Percentiles rank a stretch among this genome's conserved stretches.
Conservation (phyloP, 2,329 filamentous ascomycete species). For the Penicillium griseofulvum region DNA sequence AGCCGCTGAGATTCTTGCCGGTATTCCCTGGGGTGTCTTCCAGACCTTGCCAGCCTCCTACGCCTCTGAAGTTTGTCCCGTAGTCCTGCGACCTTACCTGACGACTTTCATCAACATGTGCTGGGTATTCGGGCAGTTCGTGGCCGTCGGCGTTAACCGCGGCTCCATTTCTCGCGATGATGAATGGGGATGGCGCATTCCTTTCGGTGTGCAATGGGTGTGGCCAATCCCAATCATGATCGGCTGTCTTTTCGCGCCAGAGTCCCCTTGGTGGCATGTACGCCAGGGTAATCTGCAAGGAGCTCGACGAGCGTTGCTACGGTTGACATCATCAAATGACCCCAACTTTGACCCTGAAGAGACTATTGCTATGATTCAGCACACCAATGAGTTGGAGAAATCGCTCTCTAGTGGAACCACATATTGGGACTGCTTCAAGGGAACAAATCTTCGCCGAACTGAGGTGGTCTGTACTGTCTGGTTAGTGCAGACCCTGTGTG, state of each 20-base stretch:
- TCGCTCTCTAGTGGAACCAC: slow-evolving; percentile 66
- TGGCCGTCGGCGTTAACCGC: slow-evolving; percentile 48
- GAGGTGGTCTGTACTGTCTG: slow-evolving; percentile 64
- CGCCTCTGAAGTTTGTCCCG: slow-evolving; percentile 42
- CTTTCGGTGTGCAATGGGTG: slow-evolving; percentile 51
- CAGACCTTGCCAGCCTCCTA: slow-evolving; percentile 45
- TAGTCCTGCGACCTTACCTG: slow-evolving; percentile 38
- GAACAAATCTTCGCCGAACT: slow-evolving; percentile 72
- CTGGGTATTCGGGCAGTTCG: slow-evolving; percentile 47
- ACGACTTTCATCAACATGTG: slow-evolving; percentile 44
- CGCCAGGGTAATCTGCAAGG: slow-evolving; percentile 42
- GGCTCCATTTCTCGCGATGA: slow-evolving; percentile 41
- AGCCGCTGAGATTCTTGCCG: slow-evolving; percentile 48
- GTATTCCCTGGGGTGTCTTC: slow-evolving; percentile 50
- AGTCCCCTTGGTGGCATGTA: slow-evolving; percentile 51
- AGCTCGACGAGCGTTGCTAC: slow-evolving; percentile 39
- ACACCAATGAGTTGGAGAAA: slow-evolving; percentile 76
- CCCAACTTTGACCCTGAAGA: slow-evolving; percentile 74
- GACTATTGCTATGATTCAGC: slow-evolving; percentile 83
- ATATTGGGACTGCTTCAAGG: slow-evolving; percentile 79
- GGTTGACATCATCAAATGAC: slow-evolving; percentile 50
- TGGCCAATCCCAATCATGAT: slow-evolving; percentile 48
- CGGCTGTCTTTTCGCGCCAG: slow-evolving; percentile 44
- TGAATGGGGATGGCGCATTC: slow-evolving; percentile 51
- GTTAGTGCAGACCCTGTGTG: slow-evolving; percentile 59